phyloP scores from a whole-genome alignment of 2,329 filamentous ascomycete species.

The Coniochaeta ligniaria region DNA sequence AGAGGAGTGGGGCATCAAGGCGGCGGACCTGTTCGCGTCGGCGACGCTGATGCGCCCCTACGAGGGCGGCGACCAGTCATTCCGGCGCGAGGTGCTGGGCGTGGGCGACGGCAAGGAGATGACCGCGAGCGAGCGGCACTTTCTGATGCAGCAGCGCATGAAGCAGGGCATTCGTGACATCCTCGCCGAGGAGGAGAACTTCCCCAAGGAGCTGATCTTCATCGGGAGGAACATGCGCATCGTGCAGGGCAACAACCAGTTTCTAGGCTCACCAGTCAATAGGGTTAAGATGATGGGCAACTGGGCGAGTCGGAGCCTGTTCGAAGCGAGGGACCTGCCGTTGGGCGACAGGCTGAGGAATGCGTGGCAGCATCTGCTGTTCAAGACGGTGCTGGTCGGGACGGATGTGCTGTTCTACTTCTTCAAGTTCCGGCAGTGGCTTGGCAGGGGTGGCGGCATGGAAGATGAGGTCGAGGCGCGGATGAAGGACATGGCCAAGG shows the following conservation, averaged over 20 bases:
- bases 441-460: conserved; percentile 77
- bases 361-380: conserved; percentile 72
- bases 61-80: conserved; percentile 69
- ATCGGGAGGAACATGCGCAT: conserved; percentile 89
- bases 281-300: conserved; percentile 87
- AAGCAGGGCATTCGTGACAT: conserved; percentile 62
- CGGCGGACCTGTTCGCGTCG: conserved; percentile 84
- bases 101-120: conserved; percentile 41
- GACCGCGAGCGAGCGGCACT: conserved; percentile 66
- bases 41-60: conserved; percentile 89
- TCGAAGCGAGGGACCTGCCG: conserved; percentile 61
- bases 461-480: conserved; percentile 87
- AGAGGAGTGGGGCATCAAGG: conserved; percentile 76
- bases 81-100: conserved; percentile 57
- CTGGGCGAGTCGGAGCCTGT: conserved; percentile 82
- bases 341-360: conserved; percentile 57
- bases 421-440: conserved; percentile 66
- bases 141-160: conserved; percentile 82
- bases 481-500: conserved; percentile 82
- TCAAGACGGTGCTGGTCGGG: conserved; percentile 66
- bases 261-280: conserved; percentile 82
- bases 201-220: conserved; percentile 86
- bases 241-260: conserved; percentile 89
- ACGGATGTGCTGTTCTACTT: conserved; percentile 81
- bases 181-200: conserved; percentile 77